Percentiles rank a stretch among this genome's conserved stretches.
Conservation (phyloP, 2,329 filamentous ascomycete genomes). For the Calonectria pteridis region DNA sequence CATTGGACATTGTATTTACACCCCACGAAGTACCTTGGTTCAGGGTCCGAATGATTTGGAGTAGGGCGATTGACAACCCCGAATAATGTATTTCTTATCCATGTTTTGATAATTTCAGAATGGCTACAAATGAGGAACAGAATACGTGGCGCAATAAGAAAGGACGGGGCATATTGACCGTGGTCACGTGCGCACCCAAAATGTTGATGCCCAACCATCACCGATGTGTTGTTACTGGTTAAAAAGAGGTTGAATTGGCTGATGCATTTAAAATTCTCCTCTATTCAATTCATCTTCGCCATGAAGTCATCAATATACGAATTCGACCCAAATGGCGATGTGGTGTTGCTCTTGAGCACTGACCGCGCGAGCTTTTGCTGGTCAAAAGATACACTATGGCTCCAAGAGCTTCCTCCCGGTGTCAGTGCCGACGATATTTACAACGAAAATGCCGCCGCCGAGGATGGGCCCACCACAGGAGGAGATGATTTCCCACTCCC, state of each 20-base stretch:
- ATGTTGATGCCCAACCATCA: neutral
- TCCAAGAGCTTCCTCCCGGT: neutral
- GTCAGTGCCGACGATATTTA: neutral
- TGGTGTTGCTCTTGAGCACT: neutral
- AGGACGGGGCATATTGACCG: neutral
- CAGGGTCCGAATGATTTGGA: neutral
- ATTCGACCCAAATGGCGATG: neutral
- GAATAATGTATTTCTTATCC: neutral
- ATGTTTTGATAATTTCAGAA: neutral
- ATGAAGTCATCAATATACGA: neutral
- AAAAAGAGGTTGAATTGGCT: neutral
- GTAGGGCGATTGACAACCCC: neutral
- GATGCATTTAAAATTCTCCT: neutral
- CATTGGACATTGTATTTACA: constrained; percentile 8
- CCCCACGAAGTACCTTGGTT: neutral
- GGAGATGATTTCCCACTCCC: too few relatives aligned
- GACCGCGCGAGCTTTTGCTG: neutral
- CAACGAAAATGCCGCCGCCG: neutral
- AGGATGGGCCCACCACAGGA: neutral
- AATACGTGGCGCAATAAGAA: neutral
- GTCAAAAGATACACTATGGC: neutral
- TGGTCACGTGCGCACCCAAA: neutral
- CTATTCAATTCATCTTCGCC: neutral
- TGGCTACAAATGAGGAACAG: neutral
- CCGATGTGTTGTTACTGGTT: neutral